Base-by-base conservation (phyloP, 2,329 filamentous ascomycete genomes). In the Dactylellina drechsleri region DNA sequence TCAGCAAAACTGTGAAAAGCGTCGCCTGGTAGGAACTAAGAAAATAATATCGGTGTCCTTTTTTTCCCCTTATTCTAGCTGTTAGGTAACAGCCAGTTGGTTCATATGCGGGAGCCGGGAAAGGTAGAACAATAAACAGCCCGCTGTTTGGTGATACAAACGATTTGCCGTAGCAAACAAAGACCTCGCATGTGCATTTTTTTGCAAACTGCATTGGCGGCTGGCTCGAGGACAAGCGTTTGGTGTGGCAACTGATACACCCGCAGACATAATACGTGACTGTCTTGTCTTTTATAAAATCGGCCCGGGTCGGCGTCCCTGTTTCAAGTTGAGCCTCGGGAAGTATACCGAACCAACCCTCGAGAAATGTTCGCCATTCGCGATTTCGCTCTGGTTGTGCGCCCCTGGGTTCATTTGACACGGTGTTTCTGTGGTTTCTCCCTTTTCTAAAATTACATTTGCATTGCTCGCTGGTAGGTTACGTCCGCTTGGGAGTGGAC, bases 401-500 rank as follows among this genome's bases (percentile, higher is more conserved):
- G 57, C 57, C 57, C 57, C 57, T 60, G 26, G 57, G 57, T 36
- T 60, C 43, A 60, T 60, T 60, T 60, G 57, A 49, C 57, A 60
- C 40, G 23, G 41, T 60, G 41, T 49, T 59, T 36, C 31, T 10
- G 31, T 36, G 31, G 31, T 36, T 36, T 36, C 31, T 36, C 56
- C 36, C 43, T 43, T 43, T 49, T 60, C 49, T 70, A 61, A 68
- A 50, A 60, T 68, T 68, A 61, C 56, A 26, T 58, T 13, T n/a
- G 47, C n/a, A 52, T 18, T 12, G 16, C n/a, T 18, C n/a, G 47
- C n/a, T 13, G 16, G 5, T 13, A 18, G 3, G 43, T 18, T 26
- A 57, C 54, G 23, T 56, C 56, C 65, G 65, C 16, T 62, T 70
- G 62, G 57, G 52, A 62, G 66, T 62, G 57, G 58, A 64, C 18